Evolutionary conservation across 2,329 filamentous ascomycete genomes (phyloP), one percentile per base, ranked within the genome.

Genomic region (Sarocladium strictum): DNA sequence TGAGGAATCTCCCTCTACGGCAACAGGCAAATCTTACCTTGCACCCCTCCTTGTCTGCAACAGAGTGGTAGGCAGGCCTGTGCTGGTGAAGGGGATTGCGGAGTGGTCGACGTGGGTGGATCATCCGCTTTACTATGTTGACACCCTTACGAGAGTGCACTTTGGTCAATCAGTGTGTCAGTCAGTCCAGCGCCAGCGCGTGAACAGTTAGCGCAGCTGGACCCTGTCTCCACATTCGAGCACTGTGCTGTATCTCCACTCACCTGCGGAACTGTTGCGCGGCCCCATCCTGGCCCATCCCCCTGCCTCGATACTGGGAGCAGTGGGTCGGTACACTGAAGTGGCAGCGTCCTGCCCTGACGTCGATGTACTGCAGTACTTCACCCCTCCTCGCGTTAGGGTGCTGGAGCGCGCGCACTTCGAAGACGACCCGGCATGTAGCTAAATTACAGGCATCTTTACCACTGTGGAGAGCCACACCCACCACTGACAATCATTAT

Each of bases 191-290:
- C n/a, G 15, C 35, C 35, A 38, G 35, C n/a, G 35, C 4, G 10
- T 17, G 43, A 27, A 19, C 43, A 32, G 40, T 45, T 45, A 26
- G 40, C 17, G n/a, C 14, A 49, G 43, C 43, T 49, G 43, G 43
- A 49, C 43, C 43, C 43, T 49, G 43, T 49, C 43, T n/a, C 43
- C 43, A 49, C 43, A 29, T 6, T 24, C 17, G 3, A 26, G 40
- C 37, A 11, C 10, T 41, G 9, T 14, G 12, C 7, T 32, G 29
- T 12, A n/a, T 35, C 5, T 17, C 27, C 24, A 27, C 27, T 19
- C 27, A 24, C 27, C 26, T 35, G 47, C 47, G 47, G 47, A 51
- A 51, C 29, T 21, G 27, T 35, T 51, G 47, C 47, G 47, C 47
- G 47, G 35, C 47, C 43, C 43, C 43, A 27, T 27, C 10, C 23